Evolutionary conservation across 2,329 filamentous ascomycete genomes (phyloP), one percentile per base, ranked within the genome.

Genomic region (Colletotrichum simmondsii): DNA sequence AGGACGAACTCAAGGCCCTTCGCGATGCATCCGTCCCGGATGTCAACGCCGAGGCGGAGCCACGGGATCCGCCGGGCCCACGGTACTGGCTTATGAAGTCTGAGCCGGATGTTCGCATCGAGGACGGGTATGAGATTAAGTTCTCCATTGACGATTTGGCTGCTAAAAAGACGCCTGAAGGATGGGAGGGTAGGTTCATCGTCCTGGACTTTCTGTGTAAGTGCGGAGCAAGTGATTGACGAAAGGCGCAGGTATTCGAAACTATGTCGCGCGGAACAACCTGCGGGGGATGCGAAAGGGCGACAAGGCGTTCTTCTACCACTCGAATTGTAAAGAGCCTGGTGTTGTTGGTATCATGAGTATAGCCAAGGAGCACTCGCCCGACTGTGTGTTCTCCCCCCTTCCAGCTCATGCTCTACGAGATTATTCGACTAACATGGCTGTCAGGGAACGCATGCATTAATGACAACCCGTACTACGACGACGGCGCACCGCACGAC

Each of bases 221-320:
- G 11, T 26, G 46, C 37, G 62, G 37, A 46, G 16, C 37, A 30
- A 11, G 4, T 8, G 2, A 11, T 19, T 3, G 7, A 22, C 46
- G 56, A 4, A 65, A 63, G 5, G 2, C 35, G 4, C 30, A 61
- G 72, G 74, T 6, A 75, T 75, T 22, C 74, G 74, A 1, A 72
- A 74, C 16, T 75, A 75, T 2, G 66, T 65, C 5, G 96, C 96
- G 7, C 91, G 94, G 30, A 98, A 98, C 79, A 95, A 98, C 80
- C 92, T 99, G 84, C 91, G 94, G 35, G 90, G 91, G 10, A 99
- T 99, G 97, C 95, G 94, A 77, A 91, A 92, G 68, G 95, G 95
- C 63, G 97, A 99, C 79, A 87, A 95, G 37, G 95, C 95, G 30
- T 98, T 99, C 85, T 98, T 99, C 85, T 98, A 98, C 80, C 96